Percentiles rank a stretch among this genome's conserved stretches.
These are phyloP conservation scores for Excoecaria agallocha DNA, from an alignment of 345 rosid genomes.

Conservation along the genomic window DNA sequence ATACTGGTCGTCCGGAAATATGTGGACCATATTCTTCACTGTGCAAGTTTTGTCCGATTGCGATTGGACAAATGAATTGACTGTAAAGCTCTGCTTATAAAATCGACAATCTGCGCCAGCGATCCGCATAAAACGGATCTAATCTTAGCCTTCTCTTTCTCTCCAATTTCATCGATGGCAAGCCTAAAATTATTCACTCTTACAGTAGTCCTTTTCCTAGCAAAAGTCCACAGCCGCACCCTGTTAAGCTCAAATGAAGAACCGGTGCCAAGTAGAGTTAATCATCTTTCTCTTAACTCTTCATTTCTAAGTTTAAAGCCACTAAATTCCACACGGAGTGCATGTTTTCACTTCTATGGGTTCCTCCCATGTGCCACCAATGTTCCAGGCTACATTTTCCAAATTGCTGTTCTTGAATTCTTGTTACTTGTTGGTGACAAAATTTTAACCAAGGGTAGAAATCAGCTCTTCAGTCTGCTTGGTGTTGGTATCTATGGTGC, in stretches of 20 bases:
- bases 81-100: too few species aligned
- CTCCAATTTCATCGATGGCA: neutral
- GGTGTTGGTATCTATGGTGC: constrained; percentile 18
- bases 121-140: neutral
- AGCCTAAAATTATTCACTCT: neutral
- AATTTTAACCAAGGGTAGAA: constrained; percentile 10
- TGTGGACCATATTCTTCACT: too few species aligned
- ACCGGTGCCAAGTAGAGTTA: neutral
- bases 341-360: constrained; percentile 7
- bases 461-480: constrained; percentile 8
- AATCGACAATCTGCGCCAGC: neutral
- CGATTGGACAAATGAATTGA: too few species aligned
- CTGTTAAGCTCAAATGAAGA: neutral
- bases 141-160: neutral
- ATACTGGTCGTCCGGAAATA: too few species aligned
- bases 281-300: constrained; percentile 6
- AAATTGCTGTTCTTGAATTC: constrained; percentile 5
- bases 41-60: too few species aligned
- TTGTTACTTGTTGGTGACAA: constrained; percentile 18
- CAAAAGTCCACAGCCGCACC: neutral
- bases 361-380: constrained; percentile 21
- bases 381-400: constrained; percentile 15
- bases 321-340: neutral
- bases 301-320: neutral
- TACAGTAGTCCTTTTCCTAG: neutral